phyloP scores from a whole-genome alignment of 2,329 filamentous ascomycete genomes.

The Pseudogymnoascus sp. region DNA sequence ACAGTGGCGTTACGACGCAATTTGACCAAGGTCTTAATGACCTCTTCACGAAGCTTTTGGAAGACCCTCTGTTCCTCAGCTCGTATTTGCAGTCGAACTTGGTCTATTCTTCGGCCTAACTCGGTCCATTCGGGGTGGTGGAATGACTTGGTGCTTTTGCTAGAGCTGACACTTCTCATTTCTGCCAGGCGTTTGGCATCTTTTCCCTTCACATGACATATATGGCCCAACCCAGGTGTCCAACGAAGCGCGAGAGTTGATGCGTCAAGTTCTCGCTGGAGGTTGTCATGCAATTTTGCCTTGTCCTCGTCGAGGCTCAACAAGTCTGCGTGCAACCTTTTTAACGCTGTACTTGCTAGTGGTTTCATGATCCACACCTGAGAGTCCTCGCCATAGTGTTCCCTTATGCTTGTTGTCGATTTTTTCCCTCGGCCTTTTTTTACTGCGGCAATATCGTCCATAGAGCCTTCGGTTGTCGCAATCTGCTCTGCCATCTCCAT shows the following conservation, averaged over 20 bases:
- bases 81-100: constrained; percentile 67
- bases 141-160: constrained; percentile 77
- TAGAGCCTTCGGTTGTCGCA: constrained; percentile 55
- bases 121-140: constrained; percentile 76
- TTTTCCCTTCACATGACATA: constrained; percentile 83
- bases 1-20: constrained; percentile 85
- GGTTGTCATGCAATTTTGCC: constrained; percentile 45
- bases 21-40: constrained; percentile 75
- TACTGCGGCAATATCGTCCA: constrained; percentile 45
- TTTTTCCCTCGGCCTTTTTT: constrained; percentile 35
- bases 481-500: constrained; percentile 67
- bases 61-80: constrained; percentile 80
- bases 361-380: constrained; percentile 60
- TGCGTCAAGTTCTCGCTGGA: constrained; percentile 55
- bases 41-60: constrained; percentile 60
- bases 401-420: constrained; percentile 40
- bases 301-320: constrained; percentile 54
- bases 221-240: constrained; percentile 80
- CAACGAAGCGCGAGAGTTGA: constrained; percentile 71
- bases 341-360: constrained; percentile 58
- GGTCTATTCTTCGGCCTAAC: constrained; percentile 73
- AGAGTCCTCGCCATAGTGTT: constrained; percentile 52
- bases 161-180: constrained; percentile 60
- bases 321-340: constrained; percentile 61
- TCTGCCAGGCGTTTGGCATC: constrained; percentile 42